Percentiles rank a stretch among this genome's conserved stretches.
Conservation (phyloP, 2,329 filamentous ascomycete species). For the Fusarium solani-melongenae region DNA sequence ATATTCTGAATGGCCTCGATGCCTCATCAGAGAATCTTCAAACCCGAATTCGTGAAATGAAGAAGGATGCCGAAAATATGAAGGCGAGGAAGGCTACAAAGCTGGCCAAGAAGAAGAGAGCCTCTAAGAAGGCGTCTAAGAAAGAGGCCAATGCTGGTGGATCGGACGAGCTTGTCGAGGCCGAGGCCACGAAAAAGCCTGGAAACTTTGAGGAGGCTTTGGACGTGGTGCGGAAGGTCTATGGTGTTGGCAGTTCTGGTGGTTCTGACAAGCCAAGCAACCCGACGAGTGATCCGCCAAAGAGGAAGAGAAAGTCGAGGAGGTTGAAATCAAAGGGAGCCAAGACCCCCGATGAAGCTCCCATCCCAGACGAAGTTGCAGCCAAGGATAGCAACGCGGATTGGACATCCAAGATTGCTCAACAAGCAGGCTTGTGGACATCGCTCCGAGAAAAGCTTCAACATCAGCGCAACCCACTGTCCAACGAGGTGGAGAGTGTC, state of each 20-base stretch:
- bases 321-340: not conserved
- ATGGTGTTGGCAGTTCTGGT: constrained; percentile 28
- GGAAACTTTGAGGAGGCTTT: constrained; percentile 37
- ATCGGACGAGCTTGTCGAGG: not conserved
- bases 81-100: not conserved
- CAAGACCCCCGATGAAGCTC: not conserved
- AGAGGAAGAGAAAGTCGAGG: constrained; percentile 1
- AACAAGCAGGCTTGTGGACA: constrained; percentile 40
- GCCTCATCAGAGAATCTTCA: not conserved
- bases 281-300: not conserved
- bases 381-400: not conserved
- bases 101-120: not conserved
- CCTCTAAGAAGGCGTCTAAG: not conserved
- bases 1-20: not conserved
- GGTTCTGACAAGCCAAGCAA: constrained; percentile 1
- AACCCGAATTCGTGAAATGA: not conserved
- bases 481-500: not conserved
- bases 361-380: not conserved
- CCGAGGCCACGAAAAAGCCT: not conserved
- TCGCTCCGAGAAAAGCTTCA: constrained; percentile 45
- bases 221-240: constrained; percentile 39
- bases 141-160: not conserved
- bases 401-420: not conserved
- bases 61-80: not conserved
- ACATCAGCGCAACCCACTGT: not conserved